Base-by-base conservation (phyloP, 2,329 filamentous ascomycete species). In the Celoporthe dispersa region DNA sequence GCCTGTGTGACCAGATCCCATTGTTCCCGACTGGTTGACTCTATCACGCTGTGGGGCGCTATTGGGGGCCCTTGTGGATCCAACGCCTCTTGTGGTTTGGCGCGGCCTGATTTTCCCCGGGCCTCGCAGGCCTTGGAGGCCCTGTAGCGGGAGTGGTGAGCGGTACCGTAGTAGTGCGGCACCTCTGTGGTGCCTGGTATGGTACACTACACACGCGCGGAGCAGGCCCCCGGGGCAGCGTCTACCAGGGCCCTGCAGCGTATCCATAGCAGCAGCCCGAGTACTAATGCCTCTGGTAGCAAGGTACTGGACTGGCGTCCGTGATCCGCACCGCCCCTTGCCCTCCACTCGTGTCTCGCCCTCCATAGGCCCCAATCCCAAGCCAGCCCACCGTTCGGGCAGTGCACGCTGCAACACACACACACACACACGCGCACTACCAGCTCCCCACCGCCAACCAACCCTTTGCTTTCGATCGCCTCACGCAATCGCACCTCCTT, bases 1-100 rank as follows among this genome's bases (percentile, higher is more conserved):
- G 31, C 33, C 31, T 63, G 60, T 63, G 31, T 63, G 60, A 60
- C 33, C 62, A 41, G 37, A 37, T 48, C 62, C 41, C 37, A 25
- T 51, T 31, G 39, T 48, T 64, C 62, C 62, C 62, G 62, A 64
- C 62, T 64, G 62, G 62, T 48, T 33, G 62, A 64, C 28, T 51
- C 57, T 35, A 25, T 35, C 57, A 22, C 3, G 57, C 19, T 64
- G 62, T 64, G 62, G 62, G 62, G 12, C 28, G 11, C 37, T 63
- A 35, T 60, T n/a, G 33, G 33, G 57, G 31, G 57, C 57, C 31
- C 19, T 31, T 28, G 28, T 60, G 57, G 31, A 62, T 11, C 39
- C 37, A 4, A 44, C 60, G 39, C 60, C 60, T 22, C 60, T 63
- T 63, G 35, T 41, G 60, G 60, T 22, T 25, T 63, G 60, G 60